phyloP scores from a whole-genome alignment of 768 basidiomycete genomes.

The Trametes cinnabarina region DNA sequence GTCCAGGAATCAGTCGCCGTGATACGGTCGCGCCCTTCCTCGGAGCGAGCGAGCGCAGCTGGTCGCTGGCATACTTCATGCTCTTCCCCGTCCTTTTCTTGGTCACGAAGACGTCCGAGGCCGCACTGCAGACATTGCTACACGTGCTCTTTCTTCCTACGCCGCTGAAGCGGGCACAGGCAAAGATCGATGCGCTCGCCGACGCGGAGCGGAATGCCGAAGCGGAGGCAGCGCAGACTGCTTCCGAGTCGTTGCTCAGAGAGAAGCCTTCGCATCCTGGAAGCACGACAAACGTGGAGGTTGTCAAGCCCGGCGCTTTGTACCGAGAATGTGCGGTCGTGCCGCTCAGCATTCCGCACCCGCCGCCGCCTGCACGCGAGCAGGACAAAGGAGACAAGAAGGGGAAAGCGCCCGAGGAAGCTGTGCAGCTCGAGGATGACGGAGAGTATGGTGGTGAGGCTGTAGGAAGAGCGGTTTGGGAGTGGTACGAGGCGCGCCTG shows the following conservation, averaged over 20 bases:
- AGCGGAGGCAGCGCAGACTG: conserved; percentile 1
- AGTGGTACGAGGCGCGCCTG: conserved; percentile 64
- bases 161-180: conserved; percentile 55
- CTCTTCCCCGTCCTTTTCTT: conserved; percentile 66
- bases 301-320: conserved; percentile 73
- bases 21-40: conserved; percentile 64
- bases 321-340: conserved; percentile 77
- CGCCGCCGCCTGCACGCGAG: conserved; percentile 20
- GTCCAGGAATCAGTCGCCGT: conserved; percentile 70
- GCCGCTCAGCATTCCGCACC: conserved; percentile 20
- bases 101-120: conserved; percentile 62
- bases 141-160: conserved; percentile 82
- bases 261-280: conserved; percentile 1
- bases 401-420: conserved; percentile 23
- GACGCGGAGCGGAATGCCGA: conserved; percentile 18
- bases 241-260: conserved; percentile 1
- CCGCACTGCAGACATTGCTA: conserved; percentile 72
- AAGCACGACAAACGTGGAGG: conserved; percentile 44
- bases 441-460: conserved; percentile 70
- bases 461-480: conserved; percentile 72
- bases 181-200: conserved; percentile 32
- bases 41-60: conserved; percentile 39
- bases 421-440: conserved; percentile 48
- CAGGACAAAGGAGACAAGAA: conserved; percentile 24
- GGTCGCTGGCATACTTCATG: conserved; percentile 60